A percentile compares a stretch with the other conserved stretches of the same genome.
Evolutionary conservation across 768 basidiomycete genomes (phyloP).

Genomic region (Termitomyces titanicus): DNA sequence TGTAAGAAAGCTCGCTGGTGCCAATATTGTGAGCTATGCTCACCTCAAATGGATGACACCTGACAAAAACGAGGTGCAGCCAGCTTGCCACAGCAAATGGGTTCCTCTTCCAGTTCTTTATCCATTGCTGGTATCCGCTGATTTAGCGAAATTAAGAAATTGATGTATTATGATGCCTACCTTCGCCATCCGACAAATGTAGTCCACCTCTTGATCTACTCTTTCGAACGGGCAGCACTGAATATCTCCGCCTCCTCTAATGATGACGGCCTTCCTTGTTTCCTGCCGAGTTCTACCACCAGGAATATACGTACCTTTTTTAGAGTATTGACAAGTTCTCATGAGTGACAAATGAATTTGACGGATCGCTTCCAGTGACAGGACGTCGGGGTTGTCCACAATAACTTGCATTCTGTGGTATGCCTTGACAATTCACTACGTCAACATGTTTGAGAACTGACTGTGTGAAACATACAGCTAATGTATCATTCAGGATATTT

Average conservation of each 20-base stretch:
- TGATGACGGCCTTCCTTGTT: slow-evolving; percentile 23
- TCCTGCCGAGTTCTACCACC: slow-evolving; percentile 23
- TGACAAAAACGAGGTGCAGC: slow-evolving; percentile 24
- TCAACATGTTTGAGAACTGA: neutral
- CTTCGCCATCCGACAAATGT: slow-evolving; percentile 26
- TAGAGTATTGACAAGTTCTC: slow-evolving; percentile 19
- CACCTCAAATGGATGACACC: slow-evolving; percentile 29
- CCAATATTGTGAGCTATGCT: neutral
- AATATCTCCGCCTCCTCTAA: slow-evolving; percentile 20
- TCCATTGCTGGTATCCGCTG: slow-evolving; percentile 17
- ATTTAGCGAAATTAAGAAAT: neutral
- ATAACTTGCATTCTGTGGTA: slow-evolving; percentile 14
- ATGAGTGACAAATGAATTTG: slow-evolving; percentile 24
- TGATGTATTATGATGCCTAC: slow-evolving; percentile 2
- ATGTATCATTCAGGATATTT: slow-evolving; percentile 24
- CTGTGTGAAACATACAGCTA: slow-evolving; percentile 17
- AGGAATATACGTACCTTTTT: slow-evolving; percentile 15
- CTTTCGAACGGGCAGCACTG: slow-evolving; percentile 20
- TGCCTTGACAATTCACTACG: slow-evolving; percentile 8
- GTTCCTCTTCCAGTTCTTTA: slow-evolving; percentile 22
- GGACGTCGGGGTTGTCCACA: slow-evolving; percentile 1
- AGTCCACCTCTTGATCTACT: slow-evolving; percentile 26
- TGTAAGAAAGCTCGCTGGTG: neutral
- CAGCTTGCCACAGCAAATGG: slow-evolving; percentile 29
- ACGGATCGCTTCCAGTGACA: slow-evolving; percentile 18